These are phyloP conservation scores for Candida taoyuanica DNA, from an alignment of 805 yeast species.

Conservation along the genomic window DNA sequence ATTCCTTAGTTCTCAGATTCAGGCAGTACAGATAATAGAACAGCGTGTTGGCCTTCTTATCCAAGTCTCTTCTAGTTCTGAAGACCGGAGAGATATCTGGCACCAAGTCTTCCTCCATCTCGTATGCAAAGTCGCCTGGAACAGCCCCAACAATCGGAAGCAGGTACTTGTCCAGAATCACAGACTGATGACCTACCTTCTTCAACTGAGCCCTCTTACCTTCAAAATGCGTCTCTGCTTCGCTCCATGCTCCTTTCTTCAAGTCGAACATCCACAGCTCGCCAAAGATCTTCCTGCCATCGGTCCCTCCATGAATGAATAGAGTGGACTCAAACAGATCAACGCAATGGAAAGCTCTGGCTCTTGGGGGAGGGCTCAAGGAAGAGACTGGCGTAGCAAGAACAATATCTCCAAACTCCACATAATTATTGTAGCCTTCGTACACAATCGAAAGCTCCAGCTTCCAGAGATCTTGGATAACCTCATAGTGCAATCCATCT, in stretches of 20 bases:
- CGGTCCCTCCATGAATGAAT: slow-evolving; percentile 35
- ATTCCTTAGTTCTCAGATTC: neutral
- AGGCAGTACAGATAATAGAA: slow-evolving; percentile 3
- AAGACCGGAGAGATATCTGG: slow-evolving; percentile 17
- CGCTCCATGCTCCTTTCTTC: slow-evolving; percentile 38
- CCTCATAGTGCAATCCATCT: slow-evolving; percentile 27
- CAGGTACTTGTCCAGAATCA: slow-evolving; percentile 20
- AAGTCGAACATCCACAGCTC: slow-evolving; percentile 50
- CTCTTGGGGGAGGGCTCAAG: slow-evolving; percentile 11
- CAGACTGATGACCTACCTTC: slow-evolving; percentile 16
- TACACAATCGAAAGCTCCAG: slow-evolving; percentile 34
- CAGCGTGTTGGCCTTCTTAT: neutral
- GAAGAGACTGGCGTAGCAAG: slow-evolving; percentile 30
- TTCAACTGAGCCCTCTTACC: slow-evolving; percentile 11
- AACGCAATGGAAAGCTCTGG: slow-evolving; percentile 35
- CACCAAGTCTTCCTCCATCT: neutral
- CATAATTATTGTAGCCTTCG: slow-evolving; percentile 32
- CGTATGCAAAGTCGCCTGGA: neutral
- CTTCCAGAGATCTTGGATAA: slow-evolving; percentile 39
- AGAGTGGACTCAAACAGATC: slow-evolving; percentile 22
- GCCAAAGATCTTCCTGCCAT: slow-evolving; percentile 32
- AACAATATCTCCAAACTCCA: slow-evolving; percentile 34
- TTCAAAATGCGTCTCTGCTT: slow-evolving; percentile 26
- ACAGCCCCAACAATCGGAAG: slow-evolving; percentile 7
- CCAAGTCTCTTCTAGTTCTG: neutral